Conservation (phyloP, 2,329 filamentous ascomycete species). For the Colletotrichum sidae region DNA sequence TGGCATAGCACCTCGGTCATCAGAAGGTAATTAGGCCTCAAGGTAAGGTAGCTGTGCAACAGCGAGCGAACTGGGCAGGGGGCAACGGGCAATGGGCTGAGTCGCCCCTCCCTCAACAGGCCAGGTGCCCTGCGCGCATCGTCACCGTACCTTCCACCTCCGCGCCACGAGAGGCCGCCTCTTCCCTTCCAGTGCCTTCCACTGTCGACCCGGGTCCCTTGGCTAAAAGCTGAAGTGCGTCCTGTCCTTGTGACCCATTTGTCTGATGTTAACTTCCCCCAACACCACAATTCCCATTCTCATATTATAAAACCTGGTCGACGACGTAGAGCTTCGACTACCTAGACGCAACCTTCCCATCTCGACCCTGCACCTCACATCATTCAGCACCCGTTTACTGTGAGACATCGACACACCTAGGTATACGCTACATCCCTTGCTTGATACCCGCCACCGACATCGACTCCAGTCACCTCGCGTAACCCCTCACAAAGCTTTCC, state of each 20-base stretch:
- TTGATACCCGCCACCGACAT: slow-evolving; percentile 30
- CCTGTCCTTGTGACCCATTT: slow-evolving; percentile 35
- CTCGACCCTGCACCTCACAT: not conserved
- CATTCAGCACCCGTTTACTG: slow-evolving; percentile 16
- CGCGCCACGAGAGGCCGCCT: slow-evolving; percentile 25
- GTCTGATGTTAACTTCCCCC: slow-evolving; percentile 23
- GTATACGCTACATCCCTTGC: slow-evolving; percentile 9
- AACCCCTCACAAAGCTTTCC: slow-evolving; percentile 35
- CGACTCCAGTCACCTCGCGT: slow-evolving; percentile 2
- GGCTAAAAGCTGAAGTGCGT: slow-evolving; percentile 30
- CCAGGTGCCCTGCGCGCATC: slow-evolving; percentile 22
- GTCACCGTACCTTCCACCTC: slow-evolving; percentile 14
- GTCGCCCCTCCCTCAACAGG: slow-evolving; percentile 23
- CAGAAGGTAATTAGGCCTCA: too few species aligned
- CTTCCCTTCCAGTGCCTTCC: not conserved
- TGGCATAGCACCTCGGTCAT: too few species aligned
- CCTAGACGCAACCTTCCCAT: slow-evolving; percentile 1
- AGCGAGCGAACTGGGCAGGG: too few species aligned
- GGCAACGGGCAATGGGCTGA: too few species aligned
- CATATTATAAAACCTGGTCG: slow-evolving; percentile 1
- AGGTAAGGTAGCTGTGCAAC: too few species aligned
- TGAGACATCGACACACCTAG: slow-evolving; percentile 17
- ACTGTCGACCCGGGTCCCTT: slow-evolving; percentile 4
- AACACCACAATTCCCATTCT: slow-evolving; percentile 18
- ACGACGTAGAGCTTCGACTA: slow-evolving; percentile 29